Base-by-base conservation (phyloP, 345 rosid genomes). In the Brassica carinata region DNA sequence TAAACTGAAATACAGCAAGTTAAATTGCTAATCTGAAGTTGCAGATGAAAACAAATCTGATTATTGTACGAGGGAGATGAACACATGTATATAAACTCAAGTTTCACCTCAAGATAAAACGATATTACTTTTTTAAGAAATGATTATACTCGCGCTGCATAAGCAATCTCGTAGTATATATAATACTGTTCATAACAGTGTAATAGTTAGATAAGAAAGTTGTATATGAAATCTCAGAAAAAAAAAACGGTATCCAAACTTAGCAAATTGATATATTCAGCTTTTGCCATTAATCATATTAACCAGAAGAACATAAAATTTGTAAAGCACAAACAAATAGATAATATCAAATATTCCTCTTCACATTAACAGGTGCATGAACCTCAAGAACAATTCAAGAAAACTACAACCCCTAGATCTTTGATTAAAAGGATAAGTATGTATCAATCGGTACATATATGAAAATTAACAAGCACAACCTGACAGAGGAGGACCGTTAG, bases 381-480 rank as follows among this genome's bases (percentile, higher is more conserved):
- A 27, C 53, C 29, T 67, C 78, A 73, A 67, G 77, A 79, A 61
- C 79, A 68, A 68, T 74, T 74, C 53, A 72, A 65, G 73, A 79
- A 79, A 79, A 66, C 62, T 65, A 72, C 29, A 79, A 17, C 63
- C 14, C 1, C 29, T 40, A 73, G 63, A 66, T 72, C 51, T 57
- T 72, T n/a, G 3, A 57, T 40, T 17, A 9, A 4, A 79, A 48
- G 27, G 0, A 72, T n/a, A 66, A 29, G 33, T 58, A 69, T 62
- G 58, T 1, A 74, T 67, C 43, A 45, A 69, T 74, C 30, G 34
- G 18, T 38, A 29, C 19, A 29, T 40, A 73, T 27, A 17, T 45
- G 31, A 51, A 23, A 10, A 31, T 74, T 17, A 81, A 72, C 84
- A 81, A 58, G 81, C 77, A 62, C 77, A 72, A 13, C 77, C 81